phyloP scores from a whole-genome alignment of 2,329 filamentous ascomycete genomes.

The Hortaea werneckii region DNA sequence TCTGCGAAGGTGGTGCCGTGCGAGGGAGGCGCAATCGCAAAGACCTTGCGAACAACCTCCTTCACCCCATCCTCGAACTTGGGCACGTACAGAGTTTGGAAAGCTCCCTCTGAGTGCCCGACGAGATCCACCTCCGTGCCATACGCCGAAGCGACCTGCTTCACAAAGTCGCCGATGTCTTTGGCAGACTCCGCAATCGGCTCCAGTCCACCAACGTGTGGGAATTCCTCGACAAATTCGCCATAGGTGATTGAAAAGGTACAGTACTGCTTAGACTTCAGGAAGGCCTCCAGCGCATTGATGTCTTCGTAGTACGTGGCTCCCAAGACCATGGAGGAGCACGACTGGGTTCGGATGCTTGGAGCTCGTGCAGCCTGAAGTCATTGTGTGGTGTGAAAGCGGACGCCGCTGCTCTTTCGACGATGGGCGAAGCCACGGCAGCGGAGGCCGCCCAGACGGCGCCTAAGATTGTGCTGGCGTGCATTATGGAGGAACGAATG shows the following conservation, averaged over 20 bases:
- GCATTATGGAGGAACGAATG: no score
- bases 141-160: constrained; percentile 9
- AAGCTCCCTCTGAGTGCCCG: constrained; percentile 17
- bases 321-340: constrained; percentile 16
- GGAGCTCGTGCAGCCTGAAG: constrained; percentile 12
- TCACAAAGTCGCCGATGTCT: constrained; percentile 13
- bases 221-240: constrained; percentile 8
- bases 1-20: constrained; percentile 14
- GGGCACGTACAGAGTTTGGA: constrained; percentile 13
- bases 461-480: neutral
- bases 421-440: neutral
- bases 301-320: constrained; percentile 19
- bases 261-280: constrained; percentile 12
- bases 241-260: constrained; percentile 18
- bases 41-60: constrained; percentile 10
- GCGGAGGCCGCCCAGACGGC: neutral
- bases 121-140: constrained; percentile 13
- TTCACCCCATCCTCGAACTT: constrained; percentile 10
- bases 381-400: constrained; percentile 10
- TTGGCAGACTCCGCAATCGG: constrained; percentile 10
- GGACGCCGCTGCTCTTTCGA: neutral
- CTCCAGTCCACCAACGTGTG: constrained; percentile 14
- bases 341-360: constrained; percentile 15
- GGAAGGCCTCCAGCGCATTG: constrained; percentile 12
- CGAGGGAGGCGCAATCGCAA: constrained; percentile 16